A percentile compares a stretch with the other conserved stretches of the same genome.
Conservation (phyloP, 148 eudicot genomes). For the Drosera capensis region DNA sequence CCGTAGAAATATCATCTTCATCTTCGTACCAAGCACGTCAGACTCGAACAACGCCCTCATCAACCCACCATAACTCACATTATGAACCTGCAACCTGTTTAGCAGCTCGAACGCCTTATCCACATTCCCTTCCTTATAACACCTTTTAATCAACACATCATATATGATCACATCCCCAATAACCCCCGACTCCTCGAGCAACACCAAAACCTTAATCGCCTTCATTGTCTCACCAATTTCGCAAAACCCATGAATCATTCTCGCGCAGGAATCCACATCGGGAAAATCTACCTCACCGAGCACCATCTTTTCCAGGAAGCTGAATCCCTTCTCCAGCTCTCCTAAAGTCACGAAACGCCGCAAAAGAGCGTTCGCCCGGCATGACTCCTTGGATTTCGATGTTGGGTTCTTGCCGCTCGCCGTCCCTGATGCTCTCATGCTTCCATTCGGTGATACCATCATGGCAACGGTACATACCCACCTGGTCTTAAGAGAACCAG, state of each 20-base stretch:
- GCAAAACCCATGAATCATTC: conserved; percentile 60
- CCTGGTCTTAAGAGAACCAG: too few relatives aligned
- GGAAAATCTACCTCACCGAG: conserved; percentile 48
- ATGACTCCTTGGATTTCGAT: too few relatives aligned
- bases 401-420: too few relatives aligned
- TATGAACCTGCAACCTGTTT: conserved; percentile 47
- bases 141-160: conserved; percentile 55
- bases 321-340: conserved; percentile 42
- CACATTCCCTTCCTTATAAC: conserved; percentile 51
- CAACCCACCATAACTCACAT: conserved; percentile 60
- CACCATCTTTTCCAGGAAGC: conserved; percentile 39
- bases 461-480: too few relatives aligned
- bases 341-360: too few relatives aligned
- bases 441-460: too few relatives aligned
- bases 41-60: too few relatives aligned
- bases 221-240: conserved; percentile 35
- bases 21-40: too few relatives aligned
- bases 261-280: conserved; percentile 49
- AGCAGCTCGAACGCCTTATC: conserved; percentile 39
- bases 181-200: conserved; percentile 61
- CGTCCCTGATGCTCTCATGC: too few relatives aligned
- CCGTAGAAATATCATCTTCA: conserved; percentile 46
- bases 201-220: conserved; percentile 52
- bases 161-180: conserved; percentile 63
- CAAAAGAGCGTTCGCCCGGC: too few relatives aligned